Conservation (phyloP, 441 rosid species). For the Aquilaria agallochum region DNA sequence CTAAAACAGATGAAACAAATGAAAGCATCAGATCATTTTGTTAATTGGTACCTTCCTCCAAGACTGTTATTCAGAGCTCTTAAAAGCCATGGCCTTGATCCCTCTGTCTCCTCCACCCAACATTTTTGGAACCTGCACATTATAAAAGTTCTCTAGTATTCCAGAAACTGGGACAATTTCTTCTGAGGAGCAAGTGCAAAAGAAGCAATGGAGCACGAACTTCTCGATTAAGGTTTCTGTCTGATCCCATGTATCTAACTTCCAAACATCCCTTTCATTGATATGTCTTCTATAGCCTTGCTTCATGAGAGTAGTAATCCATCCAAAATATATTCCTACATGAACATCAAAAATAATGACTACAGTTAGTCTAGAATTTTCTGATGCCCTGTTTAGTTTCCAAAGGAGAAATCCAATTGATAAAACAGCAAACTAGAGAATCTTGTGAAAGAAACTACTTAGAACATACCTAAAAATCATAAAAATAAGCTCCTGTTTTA, state of each 20-base stretch:
- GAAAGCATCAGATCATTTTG: background rate
- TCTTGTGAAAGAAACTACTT: no score
- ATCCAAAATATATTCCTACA: conserved; percentile 77
- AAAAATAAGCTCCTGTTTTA: background rate
- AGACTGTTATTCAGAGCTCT: conserved; percentile 75
- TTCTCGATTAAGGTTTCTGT: conserved; percentile 63
- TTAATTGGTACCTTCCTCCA: conserved; percentile 63
- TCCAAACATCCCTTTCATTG: conserved; percentile 93
- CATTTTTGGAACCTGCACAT: conserved; percentile 66
- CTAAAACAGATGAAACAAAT: no score
- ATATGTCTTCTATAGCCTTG: conserved; percentile 77
- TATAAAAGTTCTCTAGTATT: conserved; percentile 9
- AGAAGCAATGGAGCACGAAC: conserved; percentile 33
- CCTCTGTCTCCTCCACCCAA: conserved; percentile 80
- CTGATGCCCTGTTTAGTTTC: no score
- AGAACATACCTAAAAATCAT: conserved; percentile 10
- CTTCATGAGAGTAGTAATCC: conserved; percentile 94
- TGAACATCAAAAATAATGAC: conserved; percentile 1
- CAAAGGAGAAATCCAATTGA: no score
- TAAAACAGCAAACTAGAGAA: no score
- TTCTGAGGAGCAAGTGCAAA: conserved; percentile 12
- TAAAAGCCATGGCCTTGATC: conserved; percentile 77
- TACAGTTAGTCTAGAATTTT: no score
- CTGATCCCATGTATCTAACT: conserved; percentile 90
- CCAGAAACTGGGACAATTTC: conserved; percentile 7